phyloP scores from a whole-genome alignment of 2,329 filamentous ascomycete species.

The Colletotrichum orchidophilum region DNA sequence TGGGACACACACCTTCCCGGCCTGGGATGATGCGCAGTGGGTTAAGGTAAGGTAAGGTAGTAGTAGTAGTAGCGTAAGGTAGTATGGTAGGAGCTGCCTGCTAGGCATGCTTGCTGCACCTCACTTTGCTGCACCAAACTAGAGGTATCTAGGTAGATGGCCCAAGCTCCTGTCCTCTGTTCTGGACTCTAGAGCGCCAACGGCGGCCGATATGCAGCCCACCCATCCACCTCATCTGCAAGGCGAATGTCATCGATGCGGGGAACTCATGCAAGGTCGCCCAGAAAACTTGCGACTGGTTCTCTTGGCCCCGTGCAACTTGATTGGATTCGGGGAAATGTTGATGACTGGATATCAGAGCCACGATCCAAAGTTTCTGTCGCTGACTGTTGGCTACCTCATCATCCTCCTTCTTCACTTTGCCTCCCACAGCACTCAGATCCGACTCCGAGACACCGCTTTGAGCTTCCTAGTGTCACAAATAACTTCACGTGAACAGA shows the following conservation, averaged over 20 bases:
- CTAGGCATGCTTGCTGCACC: no score
- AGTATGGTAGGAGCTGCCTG: neutral
- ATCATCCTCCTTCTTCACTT: neutral
- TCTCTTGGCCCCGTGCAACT: neutral
- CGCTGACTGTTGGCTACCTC: neutral
- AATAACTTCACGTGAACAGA: neutral
- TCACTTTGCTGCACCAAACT: neutral
- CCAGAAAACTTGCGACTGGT: slow-evolving; percentile 2
- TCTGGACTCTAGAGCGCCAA: slow-evolving; percentile 8
- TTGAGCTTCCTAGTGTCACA: neutral
- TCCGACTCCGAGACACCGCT: slow-evolving; percentile 6
- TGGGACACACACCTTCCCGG: neutral
- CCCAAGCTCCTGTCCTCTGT: slow-evolving; percentile 48
- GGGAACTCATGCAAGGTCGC: slow-evolving; percentile 11
- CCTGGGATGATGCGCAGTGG: slow-evolving; percentile 13
- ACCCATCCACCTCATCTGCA: neutral
- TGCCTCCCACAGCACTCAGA: neutral
- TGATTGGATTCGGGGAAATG: neutral
- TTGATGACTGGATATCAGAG: neutral
- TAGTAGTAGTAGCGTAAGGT: no score
- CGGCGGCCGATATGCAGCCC: neutral
- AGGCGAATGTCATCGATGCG: slow-evolving; percentile 19
- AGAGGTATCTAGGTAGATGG: slow-evolving; percentile 27
- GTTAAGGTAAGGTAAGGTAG: no score
- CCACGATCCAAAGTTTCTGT: neutral